Evolutionary conservation across 2,329 filamentous ascomycete species (phyloP), one percentile per base, ranked within the genome.

Genomic region (Orbilia brochopaga): DNA sequence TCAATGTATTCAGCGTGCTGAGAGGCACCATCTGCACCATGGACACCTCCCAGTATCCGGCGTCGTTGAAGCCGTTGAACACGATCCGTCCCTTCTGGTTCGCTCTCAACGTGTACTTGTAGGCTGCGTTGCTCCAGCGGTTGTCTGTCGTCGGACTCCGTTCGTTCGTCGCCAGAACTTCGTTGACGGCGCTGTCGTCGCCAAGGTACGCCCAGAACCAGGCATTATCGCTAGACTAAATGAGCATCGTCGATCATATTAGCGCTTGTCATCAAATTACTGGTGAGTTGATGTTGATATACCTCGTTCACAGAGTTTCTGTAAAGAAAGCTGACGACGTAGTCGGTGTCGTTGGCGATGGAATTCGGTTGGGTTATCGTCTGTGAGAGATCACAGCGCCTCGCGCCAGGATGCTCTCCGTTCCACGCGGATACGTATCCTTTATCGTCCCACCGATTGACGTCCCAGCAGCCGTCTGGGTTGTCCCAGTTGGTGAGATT

Each of bases 281-380:
- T n/a, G n/a, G n/a, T n/a, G n/a, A n/a, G n/a, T n/a, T n/a, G n/a
- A n/a, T n/a, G n/a, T n/a, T n/a, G n/a, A 53, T 51, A 55, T 61
- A 65, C 67, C 2, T 37, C 32, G 1, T 30, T 42, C 4, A 19
- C 3, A 1, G 67, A 46, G 32, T 72, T 72, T n/a, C 60, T 35
- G 23, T 72, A 72, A 10, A 72, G 32, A 57, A 72, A 72, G 30
- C 67, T 72, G 27, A 52, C 67, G 5, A 72, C 67, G 46, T 65
- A 64, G 40, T 72, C 60, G 1, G 60, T 61, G 44, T 70, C 66
- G 17, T 70, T 63, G 10, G 48, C 50, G 23, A 52, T 6, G 42
- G 55, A 23, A 11, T 35, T 51, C 13, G 17, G 7, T 11, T 55
- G 55, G n/a, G 11, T 42, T 60, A 65, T 61, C 13, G 50, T 59